Percentiles rank a stretch among this genome's conserved stretches.
phyloP scores from a whole-genome alignment of 2,329 filamentous ascomycete genomes.

The Nigrospora sphaerica region DNA sequence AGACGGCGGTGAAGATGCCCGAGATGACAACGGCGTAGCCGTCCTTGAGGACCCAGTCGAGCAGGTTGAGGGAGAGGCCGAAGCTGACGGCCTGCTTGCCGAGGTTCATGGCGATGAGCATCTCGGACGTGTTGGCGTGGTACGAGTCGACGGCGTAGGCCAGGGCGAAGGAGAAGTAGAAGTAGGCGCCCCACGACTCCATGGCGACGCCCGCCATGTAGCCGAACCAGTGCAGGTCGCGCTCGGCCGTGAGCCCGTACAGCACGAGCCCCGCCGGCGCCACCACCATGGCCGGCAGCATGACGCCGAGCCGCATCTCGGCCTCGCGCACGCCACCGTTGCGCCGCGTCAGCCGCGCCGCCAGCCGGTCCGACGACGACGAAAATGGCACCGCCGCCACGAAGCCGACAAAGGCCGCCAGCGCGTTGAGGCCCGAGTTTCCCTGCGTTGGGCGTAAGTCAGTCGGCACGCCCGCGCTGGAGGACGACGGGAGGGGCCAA shows the following conservation, averaged over 20 bases:
- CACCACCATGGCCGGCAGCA: constrained; percentile 24
- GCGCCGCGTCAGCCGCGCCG: constrained; percentile 27
- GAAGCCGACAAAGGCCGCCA: constrained; percentile 28
- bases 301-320: constrained; percentile 31
- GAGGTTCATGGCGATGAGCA: constrained; percentile 54
- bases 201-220: constrained; percentile 44
- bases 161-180: constrained; percentile 50
- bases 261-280: constrained; percentile 28
- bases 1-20: constrained; percentile 39
- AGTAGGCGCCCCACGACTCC: constrained; percentile 41
- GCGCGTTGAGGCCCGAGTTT: constrained; percentile 16
- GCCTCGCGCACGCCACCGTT: constrained; percentile 35
- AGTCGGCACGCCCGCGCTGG: no score
- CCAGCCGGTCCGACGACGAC: constrained; percentile 27
- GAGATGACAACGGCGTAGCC: constrained; percentile 45
- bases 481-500: background rate
- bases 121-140: constrained; percentile 51
- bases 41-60: constrained; percentile 41
- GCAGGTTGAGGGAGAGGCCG: constrained; percentile 40
- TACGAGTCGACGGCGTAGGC: constrained; percentile 56
- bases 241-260: constrained; percentile 28
- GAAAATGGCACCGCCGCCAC: constrained; percentile 29
- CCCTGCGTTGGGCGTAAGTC: constrained; percentile 10
- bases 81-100: constrained; percentile 50
- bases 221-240: constrained; percentile 33